A percentile compares a stretch with the other conserved stretches of the same genome.
Conservation (phyloP, 768 basidiomycete species). For the Tephrocybe sp. region DNA sequence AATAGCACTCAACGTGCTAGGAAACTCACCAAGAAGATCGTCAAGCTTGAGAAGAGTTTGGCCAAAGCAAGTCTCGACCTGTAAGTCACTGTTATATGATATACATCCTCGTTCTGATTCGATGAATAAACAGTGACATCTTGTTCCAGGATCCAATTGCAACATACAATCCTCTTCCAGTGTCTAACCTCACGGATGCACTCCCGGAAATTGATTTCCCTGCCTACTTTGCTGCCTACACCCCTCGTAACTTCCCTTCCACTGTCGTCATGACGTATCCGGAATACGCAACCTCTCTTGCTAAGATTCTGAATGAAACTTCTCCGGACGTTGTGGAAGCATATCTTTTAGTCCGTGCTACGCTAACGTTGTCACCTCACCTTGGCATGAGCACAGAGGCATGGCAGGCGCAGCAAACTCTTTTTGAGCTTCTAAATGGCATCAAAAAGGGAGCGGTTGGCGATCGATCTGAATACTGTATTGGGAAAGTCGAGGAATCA, state of each 20-base stretch:
- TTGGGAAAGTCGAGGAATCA: constrained; percentile 64
- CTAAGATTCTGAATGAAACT: constrained; percentile 66
- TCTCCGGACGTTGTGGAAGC: constrained; percentile 75
- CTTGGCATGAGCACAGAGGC: constrained; percentile 76
- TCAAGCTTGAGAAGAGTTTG: constrained; percentile 76
- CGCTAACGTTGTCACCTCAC: constrained; percentile 63
- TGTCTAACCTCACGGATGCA: constrained; percentile 65
- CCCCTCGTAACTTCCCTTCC: constrained; percentile 72
- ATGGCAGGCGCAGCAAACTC: constrained; percentile 70
- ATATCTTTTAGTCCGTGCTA: constrained; percentile 82
- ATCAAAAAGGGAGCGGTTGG: constrained; percentile 85
- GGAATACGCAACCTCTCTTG: constrained; percentile 67
- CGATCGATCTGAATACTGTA: constrained; percentile 84
- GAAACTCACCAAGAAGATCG: constrained; percentile 67
- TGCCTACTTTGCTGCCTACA: constrained; percentile 85
- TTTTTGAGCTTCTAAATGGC: constrained; percentile 76
- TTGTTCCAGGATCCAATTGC: constrained; percentile 78
- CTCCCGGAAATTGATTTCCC: constrained; percentile 80
- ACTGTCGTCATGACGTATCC: constrained; percentile 84
- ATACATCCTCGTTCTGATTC: neutral
- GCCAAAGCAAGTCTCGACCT: constrained; percentile 81
- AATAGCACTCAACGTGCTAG: constrained; percentile 56
- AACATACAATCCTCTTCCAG: constrained; percentile 83
- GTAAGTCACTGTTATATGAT: constrained; percentile 36
- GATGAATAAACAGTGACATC: constrained; percentile 47